A percentile compares a stretch with the other conserved stretches of the same genome.
Conservation (phyloP, 179 eudicot genomes). For the Nepenthes alata region DNA sequence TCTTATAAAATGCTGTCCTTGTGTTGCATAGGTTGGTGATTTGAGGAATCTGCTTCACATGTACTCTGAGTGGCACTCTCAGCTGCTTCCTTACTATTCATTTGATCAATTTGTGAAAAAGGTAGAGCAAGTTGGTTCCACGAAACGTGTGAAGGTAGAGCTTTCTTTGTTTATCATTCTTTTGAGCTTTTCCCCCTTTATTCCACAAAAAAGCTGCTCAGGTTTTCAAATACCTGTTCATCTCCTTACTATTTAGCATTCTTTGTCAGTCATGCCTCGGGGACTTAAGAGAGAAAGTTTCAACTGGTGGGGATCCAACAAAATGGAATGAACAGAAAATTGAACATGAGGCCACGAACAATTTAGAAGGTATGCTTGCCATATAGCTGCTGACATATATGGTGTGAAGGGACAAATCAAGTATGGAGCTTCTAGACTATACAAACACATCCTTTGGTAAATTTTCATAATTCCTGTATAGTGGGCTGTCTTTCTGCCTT, state of each 20-base stretch:
- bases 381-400: not conserved
- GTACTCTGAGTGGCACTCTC: slow-evolving; percentile 86
- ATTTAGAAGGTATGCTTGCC: slow-evolving; percentile 41
- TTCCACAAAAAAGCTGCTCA: not conserved
- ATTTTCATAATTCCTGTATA: too few relatives aligned
- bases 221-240: slow-evolving; percentile 1
- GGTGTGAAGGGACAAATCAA: not conserved
- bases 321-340: slow-evolving; percentile 43
- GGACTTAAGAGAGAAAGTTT: slow-evolving; percentile 66
- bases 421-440: too few relatives aligned
- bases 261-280: slow-evolving; percentile 40
- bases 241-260: slow-evolving; percentile 3
- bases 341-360: slow-evolving; percentile 20
- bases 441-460: too few relatives aligned
- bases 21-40: slow-evolving; percentile 50
- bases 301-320: slow-evolving; percentile 71
- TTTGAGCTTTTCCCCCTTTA: not conserved
- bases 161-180: not conserved
- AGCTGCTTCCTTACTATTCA: slow-evolving; percentile 70
- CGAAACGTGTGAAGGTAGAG: slow-evolving; percentile 70
- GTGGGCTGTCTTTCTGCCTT: too few relatives aligned
- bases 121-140: slow-evolving; percentile 72
- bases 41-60: slow-evolving; percentile 60
- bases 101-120: slow-evolving; percentile 83
- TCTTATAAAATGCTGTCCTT: not conserved